Evolutionary conservation across 2,329 filamentous ascomycete genomes (phyloP), one percentile per base, ranked within the genome.

Genomic region (Chalara sp.): DNA sequence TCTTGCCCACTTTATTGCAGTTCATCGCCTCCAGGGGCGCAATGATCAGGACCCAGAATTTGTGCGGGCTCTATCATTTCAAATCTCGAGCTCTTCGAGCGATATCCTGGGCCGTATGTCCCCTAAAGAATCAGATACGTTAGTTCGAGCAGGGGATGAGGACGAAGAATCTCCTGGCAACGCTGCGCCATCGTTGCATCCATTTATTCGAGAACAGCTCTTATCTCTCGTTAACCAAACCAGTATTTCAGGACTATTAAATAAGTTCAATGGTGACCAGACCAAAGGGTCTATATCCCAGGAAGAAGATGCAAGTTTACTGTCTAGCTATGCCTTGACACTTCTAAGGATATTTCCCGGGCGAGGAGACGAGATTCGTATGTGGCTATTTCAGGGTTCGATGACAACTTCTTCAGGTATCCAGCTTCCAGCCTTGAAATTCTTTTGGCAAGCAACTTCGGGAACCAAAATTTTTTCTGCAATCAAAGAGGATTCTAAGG

Each of bases 251-350:
- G 76, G 60, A 11, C 49, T 67, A 44, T 52, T 67, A 28, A 54
- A 54, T 8, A 65, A 60, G 44, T 65, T 67, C 49, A 63, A 62
- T 41, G 57, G 59, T 41, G 59, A 63, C 39, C 59, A 63, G 48
- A 49, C 53, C 32, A 61, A 59, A 40, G 54, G 53, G 32, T 63
- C 61, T 45, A 48, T 47, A 13, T 46, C 56, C 47, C 57, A 56
- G 12, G 59, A 64, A 39, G 64, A 64, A 52, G 80, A 87, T 63
- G 84, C 87, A 2, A 86, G 85, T 58, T 72, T 89, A 10, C 73
- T 96, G 39, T 89, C 92, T 10, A 89, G 86, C 31, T 97, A 96
- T 64, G 89, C 90, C 3, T 74, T 97, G 39, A 91, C 88, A 0
- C 72, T 99, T 3, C 73, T 97, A 4, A 81, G 87, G 52, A 91